These are phyloP conservation scores for Leishmania braziliensis DNA, from an alignment of 208 protist species.

Conservation along the genomic window DNA sequence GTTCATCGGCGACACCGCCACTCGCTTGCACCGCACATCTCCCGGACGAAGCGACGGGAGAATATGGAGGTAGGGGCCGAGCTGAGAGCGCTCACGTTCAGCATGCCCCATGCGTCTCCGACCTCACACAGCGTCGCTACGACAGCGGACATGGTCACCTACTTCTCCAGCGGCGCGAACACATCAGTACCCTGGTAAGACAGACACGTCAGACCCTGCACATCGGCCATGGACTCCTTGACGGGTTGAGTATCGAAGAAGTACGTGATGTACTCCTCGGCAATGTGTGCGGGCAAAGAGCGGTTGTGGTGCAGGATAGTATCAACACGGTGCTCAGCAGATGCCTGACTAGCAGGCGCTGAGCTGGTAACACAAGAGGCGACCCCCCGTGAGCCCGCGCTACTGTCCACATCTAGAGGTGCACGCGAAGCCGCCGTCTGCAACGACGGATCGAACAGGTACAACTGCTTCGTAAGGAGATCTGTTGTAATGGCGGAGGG, in stretches of 20 bases:
- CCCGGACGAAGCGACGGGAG: slow-evolving; percentile 7
- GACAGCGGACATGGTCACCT: not conserved
- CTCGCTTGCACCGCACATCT: not conserved
- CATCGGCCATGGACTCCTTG: slow-evolving; percentile 10
- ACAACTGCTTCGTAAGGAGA: not conserved
- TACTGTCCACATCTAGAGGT: not conserved
- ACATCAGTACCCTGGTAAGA: slow-evolving; percentile 22
- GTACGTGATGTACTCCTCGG: slow-evolving; percentile 22
- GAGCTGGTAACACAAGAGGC: not conserved
- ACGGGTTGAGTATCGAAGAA: slow-evolving; percentile 13
- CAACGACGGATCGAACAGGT: slow-evolving; percentile 17
- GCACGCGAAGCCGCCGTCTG: not conserved
- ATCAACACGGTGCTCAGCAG: slow-evolving; percentile 16
- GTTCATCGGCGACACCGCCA: slow-evolving; percentile 7
- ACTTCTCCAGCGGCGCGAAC: slow-evolving; percentile 28
- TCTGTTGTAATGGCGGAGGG: not conserved
- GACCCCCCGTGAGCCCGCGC: slow-evolving; percentile 2
- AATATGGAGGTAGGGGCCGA: slow-evolving; percentile 23
- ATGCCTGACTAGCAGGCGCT: not conserved
- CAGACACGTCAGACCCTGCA: slow-evolving; percentile 20
- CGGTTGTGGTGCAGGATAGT: slow-evolving; percentile 15
- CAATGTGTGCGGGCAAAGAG: slow-evolving; percentile 9
- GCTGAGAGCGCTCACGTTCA: slow-evolving; percentile 28
- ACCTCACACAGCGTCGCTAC: slow-evolving; percentile 20
- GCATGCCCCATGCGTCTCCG: slow-evolving; percentile 13